phyloP scores from a whole-genome alignment of 140 eudicot genomes.

The Eryngium alpinum region DNA sequence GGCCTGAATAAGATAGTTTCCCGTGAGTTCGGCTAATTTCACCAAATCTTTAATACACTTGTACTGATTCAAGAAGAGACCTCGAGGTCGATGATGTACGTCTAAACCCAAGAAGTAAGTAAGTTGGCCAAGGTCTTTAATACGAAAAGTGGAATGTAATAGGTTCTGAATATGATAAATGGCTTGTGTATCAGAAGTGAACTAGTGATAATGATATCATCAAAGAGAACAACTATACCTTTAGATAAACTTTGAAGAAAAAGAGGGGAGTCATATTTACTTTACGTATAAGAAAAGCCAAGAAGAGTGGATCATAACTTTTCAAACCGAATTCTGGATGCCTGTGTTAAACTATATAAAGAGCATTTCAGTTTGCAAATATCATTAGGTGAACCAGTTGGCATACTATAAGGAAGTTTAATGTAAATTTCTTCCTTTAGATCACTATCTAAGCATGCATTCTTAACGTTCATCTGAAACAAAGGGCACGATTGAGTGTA shows the following conservation, averaged over 20 bases:
- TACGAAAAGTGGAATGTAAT: not conserved
- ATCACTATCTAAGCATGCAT: not conserved
- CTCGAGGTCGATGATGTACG: not conserved
- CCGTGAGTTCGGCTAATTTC: not conserved
- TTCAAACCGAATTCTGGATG: slow-evolving; percentile 14
- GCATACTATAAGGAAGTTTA: not conserved
- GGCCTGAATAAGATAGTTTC: no score
- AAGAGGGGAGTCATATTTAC: not conserved
- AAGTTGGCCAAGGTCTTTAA: not conserved
- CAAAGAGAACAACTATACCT: not conserved
- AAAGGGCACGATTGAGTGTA: not conserved
- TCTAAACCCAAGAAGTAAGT: not conserved
- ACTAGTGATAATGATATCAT: slow-evolving; percentile 1
- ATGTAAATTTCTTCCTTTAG: not conserved
- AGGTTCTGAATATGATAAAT: not conserved
- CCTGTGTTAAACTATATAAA: slow-evolving; percentile 11
- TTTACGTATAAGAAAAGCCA: not conserved
- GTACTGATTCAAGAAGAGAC: not conserved
- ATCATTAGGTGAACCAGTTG: not conserved
- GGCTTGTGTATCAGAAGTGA: not conserved
- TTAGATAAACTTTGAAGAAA: not conserved
- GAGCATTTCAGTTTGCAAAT: slow-evolving; percentile 6
- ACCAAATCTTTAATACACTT: not conserved
- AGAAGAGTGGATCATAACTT: not conserved
- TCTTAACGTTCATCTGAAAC: not conserved